phyloP scores from a whole-genome alignment of 2,329 filamentous ascomycete species.

The Aschersonia sp. region DNA sequence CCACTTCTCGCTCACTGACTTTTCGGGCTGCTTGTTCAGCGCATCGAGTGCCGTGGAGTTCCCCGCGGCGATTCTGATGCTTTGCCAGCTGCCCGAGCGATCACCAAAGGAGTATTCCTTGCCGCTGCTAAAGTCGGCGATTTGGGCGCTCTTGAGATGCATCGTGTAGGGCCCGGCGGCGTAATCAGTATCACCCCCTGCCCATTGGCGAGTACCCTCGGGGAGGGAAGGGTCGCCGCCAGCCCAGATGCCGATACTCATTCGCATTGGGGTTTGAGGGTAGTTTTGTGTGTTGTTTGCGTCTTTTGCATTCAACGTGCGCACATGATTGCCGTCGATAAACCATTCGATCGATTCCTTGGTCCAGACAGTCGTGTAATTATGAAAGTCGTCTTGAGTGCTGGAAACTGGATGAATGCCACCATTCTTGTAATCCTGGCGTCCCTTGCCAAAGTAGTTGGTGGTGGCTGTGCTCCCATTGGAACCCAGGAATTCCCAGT shows the following conservation, averaged over 20 bases:
- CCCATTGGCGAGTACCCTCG: constrained; percentile 50
- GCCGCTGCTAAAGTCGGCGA: constrained; percentile 45
- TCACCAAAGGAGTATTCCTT: constrained; percentile 54
- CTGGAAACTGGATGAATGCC: constrained; percentile 40
- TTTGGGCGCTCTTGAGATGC: constrained; percentile 46
- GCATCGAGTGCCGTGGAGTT: constrained; percentile 39
- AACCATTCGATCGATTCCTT: constrained; percentile 49
- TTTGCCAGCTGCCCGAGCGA: constrained; percentile 43
- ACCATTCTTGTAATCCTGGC: constrained; percentile 46
- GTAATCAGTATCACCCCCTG: constrained; percentile 55
- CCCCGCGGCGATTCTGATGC: constrained; percentile 41
- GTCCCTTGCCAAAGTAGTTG: constrained; percentile 71
- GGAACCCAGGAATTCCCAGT: constrained; percentile 69
- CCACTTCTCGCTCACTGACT: constrained; percentile 38
- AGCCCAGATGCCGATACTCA: constrained; percentile 54
- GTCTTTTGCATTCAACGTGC: constrained; percentile 46
- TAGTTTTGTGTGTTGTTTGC: constrained; percentile 48
- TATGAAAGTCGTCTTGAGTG: constrained; percentile 50
- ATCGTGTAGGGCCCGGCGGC: constrained; percentile 53
- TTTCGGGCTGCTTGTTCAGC: constrained; percentile 23
- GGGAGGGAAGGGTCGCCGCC: constrained; percentile 41
- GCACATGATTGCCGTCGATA: constrained; percentile 52
- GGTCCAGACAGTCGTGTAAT: constrained; percentile 66
- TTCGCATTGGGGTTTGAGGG: constrained; percentile 63
- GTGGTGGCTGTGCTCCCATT: constrained; percentile 48